A percentile compares a stretch with the other conserved stretches of the same genome.
Conservation (phyloP, 345 rosid genomes). For the Eutrema heterophyllum region DNA sequence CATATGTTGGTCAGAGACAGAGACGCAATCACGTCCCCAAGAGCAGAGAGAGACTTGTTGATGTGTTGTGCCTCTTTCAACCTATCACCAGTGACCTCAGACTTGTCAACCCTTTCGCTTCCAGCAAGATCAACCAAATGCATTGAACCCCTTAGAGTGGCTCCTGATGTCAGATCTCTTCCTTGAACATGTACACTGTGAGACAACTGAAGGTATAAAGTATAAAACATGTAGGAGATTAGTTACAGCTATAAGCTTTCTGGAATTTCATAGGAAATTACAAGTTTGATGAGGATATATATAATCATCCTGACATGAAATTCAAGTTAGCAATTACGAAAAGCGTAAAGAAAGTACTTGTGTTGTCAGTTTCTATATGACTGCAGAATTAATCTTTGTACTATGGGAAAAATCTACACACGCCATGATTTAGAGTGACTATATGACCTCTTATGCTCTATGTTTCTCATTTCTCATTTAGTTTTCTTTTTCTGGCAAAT, state of each 20-base stretch:
- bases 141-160: conserved; percentile 69
- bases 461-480: neutral
- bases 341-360: too few relatives aligned
- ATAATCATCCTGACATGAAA: neutral
- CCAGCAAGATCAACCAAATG: conserved; percentile 97
- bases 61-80: conserved; percentile 89
- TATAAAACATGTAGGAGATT: conserved; percentile 22
- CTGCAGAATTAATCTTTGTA: too few relatives aligned
- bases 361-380: too few relatives aligned
- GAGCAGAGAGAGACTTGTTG: conserved; percentile 87
- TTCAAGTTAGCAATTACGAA: too few relatives aligned
- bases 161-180: conserved; percentile 70
- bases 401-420: too few relatives aligned
- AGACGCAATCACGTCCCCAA: conserved; percentile 88
- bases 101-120: conserved; percentile 90
- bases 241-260: neutral
- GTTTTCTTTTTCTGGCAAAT: neutral
- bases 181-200: conserved; percentile 95
- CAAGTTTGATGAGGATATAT: neutral
- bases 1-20: conserved; percentile 67
- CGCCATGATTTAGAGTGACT: too few relatives aligned
- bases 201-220: conserved; percentile 54
- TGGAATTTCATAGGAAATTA: neutral
- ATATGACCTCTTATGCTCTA: neutral
- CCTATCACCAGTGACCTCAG: conserved; percentile 90